Conservation (phyloP, 768 basidiomycete species). For the Hemileccinum impolitum region DNA sequence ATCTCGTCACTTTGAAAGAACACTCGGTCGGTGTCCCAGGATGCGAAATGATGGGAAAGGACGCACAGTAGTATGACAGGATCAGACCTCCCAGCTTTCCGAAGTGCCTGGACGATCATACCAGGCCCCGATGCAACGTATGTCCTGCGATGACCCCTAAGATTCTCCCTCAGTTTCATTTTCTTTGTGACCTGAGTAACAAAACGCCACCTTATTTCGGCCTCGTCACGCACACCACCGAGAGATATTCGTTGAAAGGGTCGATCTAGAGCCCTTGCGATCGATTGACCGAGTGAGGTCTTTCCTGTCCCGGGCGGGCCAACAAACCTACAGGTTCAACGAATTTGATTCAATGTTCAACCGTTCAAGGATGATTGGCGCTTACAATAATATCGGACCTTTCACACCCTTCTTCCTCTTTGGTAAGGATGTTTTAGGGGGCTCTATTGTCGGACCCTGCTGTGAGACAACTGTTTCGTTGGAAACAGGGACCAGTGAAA, state of each 20-base stretch:
- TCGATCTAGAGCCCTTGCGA: conserved; percentile 76
- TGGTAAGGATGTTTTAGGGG: conserved; percentile 1
- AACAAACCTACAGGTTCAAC: conserved; percentile 54
- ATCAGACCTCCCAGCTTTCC: conserved; percentile 79
- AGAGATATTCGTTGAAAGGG: conserved; percentile 92
- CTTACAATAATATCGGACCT: conserved; percentile 68
- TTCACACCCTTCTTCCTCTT: conserved; percentile 47
- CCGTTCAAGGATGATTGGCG: background rate
- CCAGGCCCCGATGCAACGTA: conserved; percentile 91
- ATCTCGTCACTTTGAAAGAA: conserved; percentile 63
- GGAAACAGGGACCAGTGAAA: conserved; percentile 18
- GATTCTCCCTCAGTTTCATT: conserved; percentile 1
- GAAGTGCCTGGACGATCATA: conserved; percentile 79
- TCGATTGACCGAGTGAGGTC: conserved; percentile 85
- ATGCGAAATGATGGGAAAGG: background rate
- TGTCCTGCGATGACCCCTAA: conserved; percentile 67
- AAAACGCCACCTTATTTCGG: conserved; percentile 53
- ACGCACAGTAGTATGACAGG: conserved; percentile 70
- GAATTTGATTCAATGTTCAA: background rate
- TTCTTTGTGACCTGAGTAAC: conserved; percentile 7
- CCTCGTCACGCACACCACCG: conserved; percentile 92
- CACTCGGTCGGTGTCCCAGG: background rate
- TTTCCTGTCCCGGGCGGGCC: conserved; percentile 92
- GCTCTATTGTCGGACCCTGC: conserved; percentile 7
- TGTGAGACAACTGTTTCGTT: conserved; percentile 14